phyloP scores from a whole-genome alignment of 768 basidiomycete genomes.

The Hysterangium stoloniferum region DNA sequence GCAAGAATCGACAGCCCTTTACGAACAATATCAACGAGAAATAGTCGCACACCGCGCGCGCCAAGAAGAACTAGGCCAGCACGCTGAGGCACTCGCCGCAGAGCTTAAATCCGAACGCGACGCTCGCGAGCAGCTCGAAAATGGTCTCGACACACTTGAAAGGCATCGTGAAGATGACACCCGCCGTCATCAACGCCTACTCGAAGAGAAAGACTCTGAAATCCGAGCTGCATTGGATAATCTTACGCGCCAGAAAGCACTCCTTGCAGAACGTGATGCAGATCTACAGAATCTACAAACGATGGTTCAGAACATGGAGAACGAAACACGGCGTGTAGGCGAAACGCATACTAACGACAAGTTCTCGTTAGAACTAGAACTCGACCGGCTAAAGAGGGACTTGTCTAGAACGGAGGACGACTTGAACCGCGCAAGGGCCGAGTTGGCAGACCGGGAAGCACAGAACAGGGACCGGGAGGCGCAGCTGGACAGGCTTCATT shows the following conservation, averaged over 20 bases:
- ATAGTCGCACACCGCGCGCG: constrained; percentile 59
- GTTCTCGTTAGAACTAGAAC: constrained; percentile 84
- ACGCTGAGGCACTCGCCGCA: constrained; percentile 63
- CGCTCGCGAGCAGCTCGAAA: constrained; percentile 44
- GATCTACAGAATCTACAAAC: constrained; percentile 70
- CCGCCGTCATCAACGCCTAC: constrained; percentile 49
- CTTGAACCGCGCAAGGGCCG: constrained; percentile 58
- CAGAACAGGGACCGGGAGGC: constrained; percentile 63
- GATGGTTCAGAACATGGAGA: constrained; percentile 63
- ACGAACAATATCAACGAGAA: constrained; percentile 56
- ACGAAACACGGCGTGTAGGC: constrained; percentile 71
- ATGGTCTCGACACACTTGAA: constrained; percentile 49
- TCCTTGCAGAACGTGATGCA: constrained; percentile 62
- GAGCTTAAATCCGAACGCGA: constrained; percentile 55
- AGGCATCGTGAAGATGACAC: constrained; percentile 56
- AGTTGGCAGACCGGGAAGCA: constrained; percentile 59
- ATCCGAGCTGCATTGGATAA: constrained; percentile 56
- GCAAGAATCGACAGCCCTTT: constrained; percentile 49
- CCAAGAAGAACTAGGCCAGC: constrained; percentile 69
- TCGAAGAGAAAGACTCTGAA: constrained; percentile 66
- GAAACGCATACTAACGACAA: constrained; percentile 77
- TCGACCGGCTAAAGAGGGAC: constrained; percentile 81
- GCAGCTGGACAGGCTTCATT: constrained; percentile 65
- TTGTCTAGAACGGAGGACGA: constrained; percentile 76
- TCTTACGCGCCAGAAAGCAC: constrained; percentile 51